Percentiles rank a stretch among this genome's conserved stretches.
Evolutionary conservation across 2,329 filamentous ascomycete species (phyloP).

Genomic region (Arachnomyces sp.): DNA sequence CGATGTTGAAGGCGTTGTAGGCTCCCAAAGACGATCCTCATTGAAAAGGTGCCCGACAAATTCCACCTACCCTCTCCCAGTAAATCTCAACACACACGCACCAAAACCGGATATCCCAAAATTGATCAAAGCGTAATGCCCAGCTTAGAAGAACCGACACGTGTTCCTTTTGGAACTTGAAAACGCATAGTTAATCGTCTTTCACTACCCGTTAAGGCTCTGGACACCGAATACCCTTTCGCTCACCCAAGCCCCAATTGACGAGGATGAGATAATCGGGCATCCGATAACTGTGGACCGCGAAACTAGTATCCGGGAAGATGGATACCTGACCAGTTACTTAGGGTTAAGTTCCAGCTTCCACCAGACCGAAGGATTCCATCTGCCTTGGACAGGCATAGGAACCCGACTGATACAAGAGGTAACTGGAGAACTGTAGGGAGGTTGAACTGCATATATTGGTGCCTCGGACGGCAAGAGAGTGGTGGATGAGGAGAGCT

Average conservation of each 20-base stretch:
- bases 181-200: conserved; percentile 42
- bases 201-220: conserved; percentile 32
- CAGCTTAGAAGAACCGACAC: conserved; percentile 50
- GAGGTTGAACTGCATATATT: conserved; percentile 50
- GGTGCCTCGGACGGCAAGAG: conserved; percentile 29
- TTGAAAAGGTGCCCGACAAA: conserved; percentile 42
- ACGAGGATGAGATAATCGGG: conserved; percentile 54
- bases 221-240: conserved; percentile 38
- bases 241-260: conserved; percentile 24
- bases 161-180: conserved; percentile 33
- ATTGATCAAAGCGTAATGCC: conserved; percentile 54
- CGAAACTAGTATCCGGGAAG: conserved; percentile 50
- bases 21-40: conserved; percentile 46
- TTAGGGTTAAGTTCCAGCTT: conserved; percentile 98
- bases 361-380: conserved; percentile 50
- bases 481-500: conserved; percentile 23
- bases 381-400: conserved; percentile 25
- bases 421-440: conserved; percentile 69
- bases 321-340: conserved; percentile 57
- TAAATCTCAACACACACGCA: conserved; percentile 27
- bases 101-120: conserved; percentile 48
- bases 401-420: conserved; percentile 44
- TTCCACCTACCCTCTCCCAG: conserved; percentile 45
- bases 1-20: conserved; percentile 16
- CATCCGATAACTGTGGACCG: conserved; percentile 61